Base-by-base conservation (phyloP, 2,329 filamentous ascomycete genomes). In the Penicillium sp. region DNA sequence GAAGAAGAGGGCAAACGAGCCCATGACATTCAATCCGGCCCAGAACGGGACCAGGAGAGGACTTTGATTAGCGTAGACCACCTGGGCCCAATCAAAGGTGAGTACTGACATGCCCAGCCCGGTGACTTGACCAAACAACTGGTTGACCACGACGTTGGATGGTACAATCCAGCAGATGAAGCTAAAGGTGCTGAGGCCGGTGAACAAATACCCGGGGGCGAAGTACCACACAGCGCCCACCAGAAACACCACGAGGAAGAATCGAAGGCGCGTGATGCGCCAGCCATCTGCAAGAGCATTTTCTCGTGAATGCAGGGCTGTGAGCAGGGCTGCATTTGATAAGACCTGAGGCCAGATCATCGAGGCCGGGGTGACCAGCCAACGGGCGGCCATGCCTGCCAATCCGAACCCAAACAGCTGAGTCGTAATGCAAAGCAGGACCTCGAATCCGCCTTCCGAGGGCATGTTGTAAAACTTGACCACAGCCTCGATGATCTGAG, bases 41-140 rank as follows among this genome's bases (percentile, higher is more conserved):
- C 69, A 79, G 57, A 75, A 90, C 10, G 88, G 88, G 3, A 88
- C 86, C 49, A 90, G 84, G 12, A 91, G 76, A 15, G 88, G 88
- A 14, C 86, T 89, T 20, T 86, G 84, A 47, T 90, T 81, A 54
- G 85, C 90, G 62, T 86, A 89, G 12, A 88, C 82, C 45, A 91
- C 83, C 69, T 90, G 87, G 4, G 87, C 88, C 88, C 89, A 91
- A 76, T 91, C 89, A 67, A 91, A 90, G 0, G 89, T 91, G 58
- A 92, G 83, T 1, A 89, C 86, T 4, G 91, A 77, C 60, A 92
- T 73, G 0, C 86, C 89, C 5, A 92, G 66, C 0, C 89, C 90
- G 0, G 86, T 88, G 39, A 79, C 79, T 17, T 88, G 88, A 0
- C 89, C 89, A 67, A 92, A 92, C 0, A 92, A 71, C 69, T 91